Base-by-base conservation (phyloP, 441 rosid genomes). In the California macrophylla region DNA sequence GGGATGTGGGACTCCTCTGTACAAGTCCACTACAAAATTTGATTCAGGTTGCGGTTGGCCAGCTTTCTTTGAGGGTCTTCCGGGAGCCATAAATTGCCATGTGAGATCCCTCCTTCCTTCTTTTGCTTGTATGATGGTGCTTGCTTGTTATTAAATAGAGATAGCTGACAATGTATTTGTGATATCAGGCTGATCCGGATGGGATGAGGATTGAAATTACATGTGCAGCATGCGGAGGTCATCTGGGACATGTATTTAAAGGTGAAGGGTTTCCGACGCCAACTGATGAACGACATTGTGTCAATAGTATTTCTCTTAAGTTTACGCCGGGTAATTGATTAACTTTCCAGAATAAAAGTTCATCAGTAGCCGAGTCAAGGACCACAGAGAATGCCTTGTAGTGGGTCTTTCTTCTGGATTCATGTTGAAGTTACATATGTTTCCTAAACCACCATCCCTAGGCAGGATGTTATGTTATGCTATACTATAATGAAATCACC, bases 1-100 rank as follows among this genome's bases (percentile, higher is more conserved):
- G 50, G 97, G 90, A 73, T 92, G 98, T 72, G 92, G 85, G 32
- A 86, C 96, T 76, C 97, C 98, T 52, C 93, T 90, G 0, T 89
- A 92, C 77, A 85, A 29, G 67, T 90, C 97, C 34, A 81, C 88
- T 18, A 89, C 97, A 36, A 93, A 92, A 64, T 93, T 93, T 26
- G 75, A 90, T 52, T 89, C 97, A 0, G 92, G 98, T 52, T 93
- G 98, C 64, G 97, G 98, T 45, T 93, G 92, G 97, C 98, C 98
- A 21, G 96, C 96, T 74, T 93, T 93, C 81, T 90, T 50, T 12
- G 98, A 93, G 54, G 96, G 96, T 30, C 82, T 90, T n/a, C 97
- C 96, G 0, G 93, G 98, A 66, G 97, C 97, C 54, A 93, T 93
- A 13, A 85, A 82, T 70, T 26, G 87, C 71, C 78, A 1, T 0